phyloP scores from a whole-genome alignment of 306 rosid genomes.

The Fragaria vesca region DNA sequence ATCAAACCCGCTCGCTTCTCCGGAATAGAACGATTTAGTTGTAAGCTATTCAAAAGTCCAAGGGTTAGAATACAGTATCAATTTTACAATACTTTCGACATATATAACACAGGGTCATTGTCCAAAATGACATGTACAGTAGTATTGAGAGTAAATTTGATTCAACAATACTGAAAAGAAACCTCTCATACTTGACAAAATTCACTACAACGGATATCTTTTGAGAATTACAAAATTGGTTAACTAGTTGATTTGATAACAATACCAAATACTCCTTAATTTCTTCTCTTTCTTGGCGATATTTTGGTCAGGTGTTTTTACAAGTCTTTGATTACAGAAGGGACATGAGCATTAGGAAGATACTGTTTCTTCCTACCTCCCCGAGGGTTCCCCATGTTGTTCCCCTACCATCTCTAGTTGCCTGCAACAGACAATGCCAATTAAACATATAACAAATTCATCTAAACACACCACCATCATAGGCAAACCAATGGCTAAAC shows the following conservation, averaged over 20 bases:
- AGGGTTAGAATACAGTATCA: neutral
- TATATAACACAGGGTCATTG: neutral
- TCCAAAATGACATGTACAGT: neutral
- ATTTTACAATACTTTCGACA: neutral
- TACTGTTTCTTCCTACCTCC: constrained; percentile 50
- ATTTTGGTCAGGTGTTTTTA: neutral
- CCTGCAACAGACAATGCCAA: constrained; percentile 33
- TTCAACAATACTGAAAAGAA: neutral
- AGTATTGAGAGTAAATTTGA: neutral
- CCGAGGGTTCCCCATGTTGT: constrained; percentile 38
- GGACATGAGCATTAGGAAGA: constrained; percentile 68
- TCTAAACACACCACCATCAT: neutral
- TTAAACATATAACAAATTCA: neutral
- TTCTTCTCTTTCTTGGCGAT: neutral
- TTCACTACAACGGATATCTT: neutral
- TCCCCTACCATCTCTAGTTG: constrained; percentile 29
- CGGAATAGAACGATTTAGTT: neutral
- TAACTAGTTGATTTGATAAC: neutral
- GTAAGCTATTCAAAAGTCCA: neutral
- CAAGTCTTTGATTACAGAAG: constrained; percentile 68
- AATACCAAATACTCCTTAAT: neutral
- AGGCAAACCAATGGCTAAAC: neutral
- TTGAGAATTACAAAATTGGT: neutral
- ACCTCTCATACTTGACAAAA: neutral
- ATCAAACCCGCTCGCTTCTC: neutral